Evolutionary conservation across 2,329 filamentous ascomycete genomes (phyloP), one percentile per base, ranked within the genome.

Genomic region (Westerdykella aurantiaca): DNA sequence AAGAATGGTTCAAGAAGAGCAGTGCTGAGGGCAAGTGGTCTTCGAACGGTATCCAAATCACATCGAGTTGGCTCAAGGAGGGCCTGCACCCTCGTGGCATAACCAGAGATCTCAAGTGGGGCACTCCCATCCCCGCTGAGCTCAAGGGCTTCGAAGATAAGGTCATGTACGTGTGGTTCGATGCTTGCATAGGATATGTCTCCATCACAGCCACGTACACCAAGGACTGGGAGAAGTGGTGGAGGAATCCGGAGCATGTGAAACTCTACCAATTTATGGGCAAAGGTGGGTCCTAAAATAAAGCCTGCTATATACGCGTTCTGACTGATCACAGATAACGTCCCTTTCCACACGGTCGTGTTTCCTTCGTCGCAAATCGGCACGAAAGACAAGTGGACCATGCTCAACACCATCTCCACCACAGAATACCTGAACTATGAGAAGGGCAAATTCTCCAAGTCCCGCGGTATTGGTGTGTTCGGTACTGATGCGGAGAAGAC

Each of bases 301-400:
- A 5, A 9, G 7, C 25, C 10, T 10, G 9, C 10, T 4, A 29
- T 6, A 22, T 6, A 21, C n/a, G 2, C 21, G n/a, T 21, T 4
- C n/a, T 94, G 96, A 75, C 87, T 95, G 81, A 90, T 90, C 70
- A 96, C 95, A 67, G 86, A 91, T 67, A 90, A 91, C 54, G 86
- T 88, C 13, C 82, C 82, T 6, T 93, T 91, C 75, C 89, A 95
- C 72, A 86, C 85, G 37, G 86, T 95, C 59, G 89, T 95, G 62
- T 96, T 95, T 75, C 91, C 91, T 1, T 86, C 80, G 23, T 89
- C 83, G 34, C 86, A 95, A 66, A 76, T 96, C 10, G 90, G 90
- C 45, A 91, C 89, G 0, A 75, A 78, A 37, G 84, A 95, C 56
- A 82, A 83, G 50, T 96, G 90, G 90, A 95, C 88, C 39, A 87